Evolutionary conservation across 1,139 yeast genomes (phyloP).

Genomic region (Yamadazyma membranifaciens): DNA sequence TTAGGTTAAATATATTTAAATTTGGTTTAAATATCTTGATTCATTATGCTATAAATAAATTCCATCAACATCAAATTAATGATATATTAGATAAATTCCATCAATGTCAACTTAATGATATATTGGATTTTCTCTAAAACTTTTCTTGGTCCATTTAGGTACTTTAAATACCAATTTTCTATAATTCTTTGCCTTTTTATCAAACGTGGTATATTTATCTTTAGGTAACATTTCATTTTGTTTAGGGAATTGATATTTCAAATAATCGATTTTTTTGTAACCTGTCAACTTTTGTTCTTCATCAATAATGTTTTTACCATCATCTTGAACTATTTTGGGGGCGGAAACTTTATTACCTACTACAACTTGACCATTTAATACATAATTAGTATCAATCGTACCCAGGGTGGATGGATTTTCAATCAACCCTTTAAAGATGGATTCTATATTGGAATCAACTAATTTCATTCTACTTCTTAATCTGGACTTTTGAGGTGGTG

Average conservation of each 20-base stretch:
- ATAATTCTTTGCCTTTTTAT: constrained; percentile 70
- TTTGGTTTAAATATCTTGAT: neutral
- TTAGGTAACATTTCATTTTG: constrained; percentile 75
- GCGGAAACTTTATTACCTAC: constrained; percentile 1
- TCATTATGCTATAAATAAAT: neutral
- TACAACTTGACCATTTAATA: constrained; percentile 1
- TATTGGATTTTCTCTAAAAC: constrained; percentile 78
- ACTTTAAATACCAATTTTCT: constrained; percentile 85
- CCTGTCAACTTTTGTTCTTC: constrained; percentile 27
- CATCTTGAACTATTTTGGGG: constrained; percentile 8
- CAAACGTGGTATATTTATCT: constrained; percentile 88
- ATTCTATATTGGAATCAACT: constrained; percentile 79
- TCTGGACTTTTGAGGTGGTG: constrained; percentile 76
- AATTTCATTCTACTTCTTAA: constrained; percentile 76
- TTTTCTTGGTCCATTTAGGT: constrained; percentile 87
- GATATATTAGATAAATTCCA: constrained; percentile 61
- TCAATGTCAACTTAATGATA: constrained; percentile 47
- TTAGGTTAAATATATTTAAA: neutral
- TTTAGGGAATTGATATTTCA: constrained; percentile 64
- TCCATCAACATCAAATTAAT: constrained; percentile 38
- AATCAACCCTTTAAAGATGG: constrained; percentile 62
- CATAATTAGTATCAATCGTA: constrained; percentile 4
- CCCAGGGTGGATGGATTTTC: neutral
- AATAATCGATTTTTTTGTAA: constrained; percentile 52
- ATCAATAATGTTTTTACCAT: neutral